Base-by-base conservation (phyloP, 371 early-diverging fungal species). In the Rhizopus microsporus region DNA sequence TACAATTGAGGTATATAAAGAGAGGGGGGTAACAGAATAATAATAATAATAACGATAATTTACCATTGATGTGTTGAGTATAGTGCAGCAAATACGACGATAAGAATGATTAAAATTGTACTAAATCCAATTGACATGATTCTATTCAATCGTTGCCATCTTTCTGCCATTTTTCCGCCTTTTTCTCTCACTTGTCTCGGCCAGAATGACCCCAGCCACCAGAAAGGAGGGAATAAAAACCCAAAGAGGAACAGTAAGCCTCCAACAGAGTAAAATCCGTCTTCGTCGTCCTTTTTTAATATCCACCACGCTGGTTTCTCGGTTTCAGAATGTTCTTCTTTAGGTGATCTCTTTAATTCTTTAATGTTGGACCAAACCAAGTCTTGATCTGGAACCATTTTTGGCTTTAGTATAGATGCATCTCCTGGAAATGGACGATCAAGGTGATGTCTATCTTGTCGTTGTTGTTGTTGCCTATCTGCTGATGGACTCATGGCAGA, bases 121-220 rank as follows among this genome's bases (percentile, higher is more conserved):
- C 76, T 70, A 52, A 78, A 78, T 9, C 74, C 74, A 56, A 78
- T 62, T 4, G 79, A 71, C 75, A 75, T 74, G 56, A 65, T 46
- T 30, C 70, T 56, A 51, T 74, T 75, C 13, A 78, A 10, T 13
- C 56, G 57, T 46, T 75, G 76, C 79, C 79, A 78, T 47, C 74
- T 61, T 23, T 67, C 72, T 15, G 76, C 74, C 71, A 75, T 73
- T 53, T 78, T 75, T 3, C 76, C 74, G 29, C 68, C 69, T 9
- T 48, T 62, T 51, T 71, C 65, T 40, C 51, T 60, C 5, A 64
- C 51, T 17, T 62, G 62, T 29, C 57, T 54, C 5, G 79, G 79
- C 63, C 66, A 74, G 40, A 69, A 48, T 3, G 70, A 58, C 3
- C 79, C 79, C 32, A 78, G 48, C 76, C 79, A 78, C 79, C 79